Evolutionary conservation across 331 rosid species (phyloP).

Genomic region (Pyracantha coccinea): DNA sequence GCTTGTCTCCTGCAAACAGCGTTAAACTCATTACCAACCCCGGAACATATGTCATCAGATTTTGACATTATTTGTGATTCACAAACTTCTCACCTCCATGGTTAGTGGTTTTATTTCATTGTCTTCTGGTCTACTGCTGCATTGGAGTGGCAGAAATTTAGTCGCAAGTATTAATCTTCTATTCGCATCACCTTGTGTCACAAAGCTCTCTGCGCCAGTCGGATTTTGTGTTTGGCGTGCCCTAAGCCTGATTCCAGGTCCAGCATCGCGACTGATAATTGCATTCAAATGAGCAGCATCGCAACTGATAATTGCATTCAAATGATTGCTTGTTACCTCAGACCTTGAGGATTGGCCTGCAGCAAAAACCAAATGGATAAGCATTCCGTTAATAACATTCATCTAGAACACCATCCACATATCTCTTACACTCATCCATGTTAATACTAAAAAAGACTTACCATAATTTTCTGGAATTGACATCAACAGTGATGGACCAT

Average conservation of each 20-base stretch:
- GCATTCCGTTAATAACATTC: constrained; percentile 19
- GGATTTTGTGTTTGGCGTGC: constrained; percentile 22
- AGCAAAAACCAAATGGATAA: constrained; percentile 22
- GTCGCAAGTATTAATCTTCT: constrained; percentile 46
- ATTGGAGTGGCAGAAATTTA: neutral
- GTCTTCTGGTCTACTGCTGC: constrained; percentile 18
- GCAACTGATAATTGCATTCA: neutral
- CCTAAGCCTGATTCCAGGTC: constrained; percentile 40
- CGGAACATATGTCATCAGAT: constrained; percentile 4
- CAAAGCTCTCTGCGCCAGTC: neutral
- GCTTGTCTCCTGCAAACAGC: constrained; percentile 37
- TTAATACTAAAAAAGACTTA: constrained; percentile 8
- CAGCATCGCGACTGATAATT: constrained; percentile 8
- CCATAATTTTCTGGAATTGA: constrained; percentile 22
- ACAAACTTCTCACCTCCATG: constrained; percentile 38
- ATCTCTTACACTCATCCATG: constrained; percentile 14
- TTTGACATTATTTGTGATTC: constrained; percentile 3
- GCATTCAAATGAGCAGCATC: neutral
- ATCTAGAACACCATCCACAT: constrained; percentile 6
- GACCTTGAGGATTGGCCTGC: constrained; percentile 18
- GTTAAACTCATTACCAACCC: constrained; percentile 21
- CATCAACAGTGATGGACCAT: constrained; percentile 14
- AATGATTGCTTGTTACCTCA: constrained; percentile 29
- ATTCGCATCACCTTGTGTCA: constrained; percentile 44
- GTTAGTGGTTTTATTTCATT: constrained; percentile 25